phyloP scores from a whole-genome alignment of 768 basidiomycete species.

The Hygrophorus russula region DNA sequence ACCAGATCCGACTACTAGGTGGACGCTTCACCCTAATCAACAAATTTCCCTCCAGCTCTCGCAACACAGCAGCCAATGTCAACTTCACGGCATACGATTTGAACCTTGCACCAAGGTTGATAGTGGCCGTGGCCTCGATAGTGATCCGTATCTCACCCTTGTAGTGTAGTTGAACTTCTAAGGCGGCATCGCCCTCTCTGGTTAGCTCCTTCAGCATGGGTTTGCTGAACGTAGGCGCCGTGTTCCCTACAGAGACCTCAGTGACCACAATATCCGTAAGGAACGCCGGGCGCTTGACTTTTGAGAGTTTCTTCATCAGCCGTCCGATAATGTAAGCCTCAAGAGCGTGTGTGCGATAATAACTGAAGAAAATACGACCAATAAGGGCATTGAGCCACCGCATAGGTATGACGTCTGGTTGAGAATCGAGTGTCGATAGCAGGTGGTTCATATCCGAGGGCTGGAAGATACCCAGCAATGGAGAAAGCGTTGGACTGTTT shows the following conservation, averaged over 20 bases:
- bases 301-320: slow-evolving; percentile 88
- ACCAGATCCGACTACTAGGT: slow-evolving; percentile 93
- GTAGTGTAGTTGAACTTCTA: slow-evolving; percentile 79
- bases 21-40: slow-evolving; percentile 88
- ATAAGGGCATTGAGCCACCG: slow-evolving; percentile 95
- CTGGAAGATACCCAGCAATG: slow-evolving; percentile 56
- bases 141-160: slow-evolving; percentile 86
- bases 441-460: slow-evolving; percentile 74
- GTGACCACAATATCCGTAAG: slow-evolving; percentile 78
- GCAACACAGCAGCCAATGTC: slow-evolving; percentile 78
- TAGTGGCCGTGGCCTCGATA: slow-evolving; percentile 79
- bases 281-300: slow-evolving; percentile 82
- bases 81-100: slow-evolving; percentile 87
- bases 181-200: slow-evolving; percentile 81
- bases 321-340: slow-evolving; percentile 80
- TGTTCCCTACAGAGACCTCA: slow-evolving; percentile 82
- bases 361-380: slow-evolving; percentile 86
- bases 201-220: slow-evolving; percentile 98
- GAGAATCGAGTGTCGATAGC: slow-evolving; percentile 78
- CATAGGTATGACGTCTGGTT: slow-evolving; percentile 94
- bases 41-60: slow-evolving; percentile 86
- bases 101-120: slow-evolving; percentile 74
- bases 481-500: slow-evolving; percentile 47
- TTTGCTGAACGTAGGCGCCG: slow-evolving; percentile 80
- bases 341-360: slow-evolving; percentile 73